phyloP scores from a whole-genome alignment of 176 grass and related monocot species.

The Triticum dicoccoides region DNA sequence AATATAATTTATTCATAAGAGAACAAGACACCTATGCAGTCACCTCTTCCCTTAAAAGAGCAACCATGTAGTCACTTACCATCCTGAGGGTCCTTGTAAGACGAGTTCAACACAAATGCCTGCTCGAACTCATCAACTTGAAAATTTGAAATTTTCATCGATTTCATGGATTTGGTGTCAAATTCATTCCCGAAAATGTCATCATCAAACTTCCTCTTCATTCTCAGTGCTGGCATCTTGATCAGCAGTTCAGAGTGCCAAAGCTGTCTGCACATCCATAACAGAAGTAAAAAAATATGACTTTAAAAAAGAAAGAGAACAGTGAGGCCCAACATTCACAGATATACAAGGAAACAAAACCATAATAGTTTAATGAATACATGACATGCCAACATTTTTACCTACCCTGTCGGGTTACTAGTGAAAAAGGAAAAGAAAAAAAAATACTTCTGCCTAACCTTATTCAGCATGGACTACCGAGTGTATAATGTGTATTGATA shows the following conservation, averaged over 20 bases:
- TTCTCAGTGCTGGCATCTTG: slow-evolving; percentile 71
- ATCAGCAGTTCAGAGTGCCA: not conserved
- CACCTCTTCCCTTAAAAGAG: not conserved
- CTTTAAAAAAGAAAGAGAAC: not conserved
- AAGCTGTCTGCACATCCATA: slow-evolving; percentile 7
- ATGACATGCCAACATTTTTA: not conserved
- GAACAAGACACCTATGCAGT: not conserved
- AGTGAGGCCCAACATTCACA: not conserved
- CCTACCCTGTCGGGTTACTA: not conserved
- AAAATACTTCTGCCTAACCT: not conserved
- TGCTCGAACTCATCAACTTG: slow-evolving; percentile 35
- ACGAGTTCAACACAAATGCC: slow-evolving; percentile 33
- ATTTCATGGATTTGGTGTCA: slow-evolving; percentile 32
- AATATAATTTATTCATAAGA: not conserved
- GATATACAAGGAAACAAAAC: not conserved
- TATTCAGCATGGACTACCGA: not conserved
- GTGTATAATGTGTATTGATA: not conserved
- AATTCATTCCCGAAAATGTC: slow-evolving; percentile 34
- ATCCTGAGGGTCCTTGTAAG: slow-evolving; percentile 31
- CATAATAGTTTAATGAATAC: not conserved
- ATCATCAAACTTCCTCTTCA: slow-evolving; percentile 54
- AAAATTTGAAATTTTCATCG: slow-evolving; percentile 35
- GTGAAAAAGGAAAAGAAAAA: not conserved
- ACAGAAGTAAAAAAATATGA: not conserved
- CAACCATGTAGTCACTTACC: slow-evolving; percentile 38